Conservation (phyloP, 257 asterid genomes). For the Solanum chilense region DNA sequence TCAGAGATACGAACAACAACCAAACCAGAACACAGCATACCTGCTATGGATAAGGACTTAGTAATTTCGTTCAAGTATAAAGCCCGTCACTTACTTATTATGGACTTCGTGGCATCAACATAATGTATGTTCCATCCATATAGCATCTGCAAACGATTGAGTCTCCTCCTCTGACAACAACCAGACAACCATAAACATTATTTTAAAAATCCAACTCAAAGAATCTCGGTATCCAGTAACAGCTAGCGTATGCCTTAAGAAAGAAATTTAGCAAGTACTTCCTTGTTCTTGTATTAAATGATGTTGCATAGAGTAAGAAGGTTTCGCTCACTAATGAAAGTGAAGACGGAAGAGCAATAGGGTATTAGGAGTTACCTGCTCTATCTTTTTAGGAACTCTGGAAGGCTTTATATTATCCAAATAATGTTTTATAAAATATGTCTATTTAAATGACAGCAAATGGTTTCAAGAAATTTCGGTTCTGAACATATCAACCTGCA, state of each 20-base stretch:
- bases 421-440: neutral
- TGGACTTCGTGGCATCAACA: constrained; percentile 56
- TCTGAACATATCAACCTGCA: neutral
- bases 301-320: neutral
- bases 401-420: neutral
- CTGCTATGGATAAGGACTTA: neutral
- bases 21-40: neutral
- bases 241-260: neutral
- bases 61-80: neutral
- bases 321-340: neutral
- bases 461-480: neutral
- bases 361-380: neutral
- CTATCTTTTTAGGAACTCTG: neutral
- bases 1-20: neutral
- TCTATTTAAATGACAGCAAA: neutral
- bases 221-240: neutral
- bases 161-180: constrained; percentile 58
- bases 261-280: neutral
- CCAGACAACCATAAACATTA: neutral
- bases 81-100: constrained; percentile 28
- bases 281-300: neutral
- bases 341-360: neutral
- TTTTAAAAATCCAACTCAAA: neutral
- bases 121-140: constrained; percentile 74
- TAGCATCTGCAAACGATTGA: constrained; percentile 53